Percentiles rank a stretch among this genome's conserved stretches.
These are phyloP conservation scores for Microbotryomycetes sp. DNA, from an alignment of 1,284 basidiomycete species.

Conservation along the genomic window DNA sequence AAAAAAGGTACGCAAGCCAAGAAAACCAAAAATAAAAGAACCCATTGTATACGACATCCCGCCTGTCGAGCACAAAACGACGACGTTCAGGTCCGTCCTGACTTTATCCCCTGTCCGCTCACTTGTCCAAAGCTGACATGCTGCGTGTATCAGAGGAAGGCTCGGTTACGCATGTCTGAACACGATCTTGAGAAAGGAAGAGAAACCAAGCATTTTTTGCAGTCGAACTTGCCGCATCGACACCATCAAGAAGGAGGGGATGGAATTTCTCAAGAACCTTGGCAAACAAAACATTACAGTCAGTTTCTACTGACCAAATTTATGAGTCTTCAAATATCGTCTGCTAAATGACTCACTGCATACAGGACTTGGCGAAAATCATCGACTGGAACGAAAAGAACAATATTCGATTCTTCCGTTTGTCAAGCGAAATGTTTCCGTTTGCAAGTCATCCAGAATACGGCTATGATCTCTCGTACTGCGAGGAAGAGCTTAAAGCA, in stretches of 20 bases:
- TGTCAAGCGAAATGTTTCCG: slow-evolving; percentile 87
- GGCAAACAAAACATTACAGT: slow-evolving; percentile 61
- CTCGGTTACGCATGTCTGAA: slow-evolving; percentile 65
- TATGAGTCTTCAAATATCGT: no score
- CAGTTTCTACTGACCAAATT: no score
- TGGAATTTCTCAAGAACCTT: slow-evolving; percentile 70
- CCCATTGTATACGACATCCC: slow-evolving; percentile 64
- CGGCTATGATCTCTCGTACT: slow-evolving; percentile 71
- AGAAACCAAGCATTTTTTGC: slow-evolving; percentile 65
- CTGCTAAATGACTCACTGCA: no score
- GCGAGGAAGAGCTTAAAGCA: slow-evolving; percentile 51
- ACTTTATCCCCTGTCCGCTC: not conserved
- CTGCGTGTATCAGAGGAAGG: no score
- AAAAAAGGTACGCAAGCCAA: slow-evolving; percentile 43
- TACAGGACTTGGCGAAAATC: slow-evolving; percentile 57
- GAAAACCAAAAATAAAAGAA: slow-evolving; percentile 51
- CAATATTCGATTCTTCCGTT: slow-evolving; percentile 44
- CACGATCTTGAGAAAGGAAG: slow-evolving; percentile 65
- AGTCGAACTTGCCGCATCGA: slow-evolving; percentile 63
- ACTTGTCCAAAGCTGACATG: slow-evolving; percentile 41
- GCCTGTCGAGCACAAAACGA: slow-evolving; percentile 46
- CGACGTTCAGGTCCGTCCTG: slow-evolving; percentile 47
- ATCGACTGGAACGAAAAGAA: slow-evolving; percentile 81
- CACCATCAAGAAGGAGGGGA: slow-evolving; percentile 64
- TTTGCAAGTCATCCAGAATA: slow-evolving; percentile 74